Conservation (phyloP, 2,329 filamentous ascomycete genomes). For the Talaromyces rugulosus region DNA sequence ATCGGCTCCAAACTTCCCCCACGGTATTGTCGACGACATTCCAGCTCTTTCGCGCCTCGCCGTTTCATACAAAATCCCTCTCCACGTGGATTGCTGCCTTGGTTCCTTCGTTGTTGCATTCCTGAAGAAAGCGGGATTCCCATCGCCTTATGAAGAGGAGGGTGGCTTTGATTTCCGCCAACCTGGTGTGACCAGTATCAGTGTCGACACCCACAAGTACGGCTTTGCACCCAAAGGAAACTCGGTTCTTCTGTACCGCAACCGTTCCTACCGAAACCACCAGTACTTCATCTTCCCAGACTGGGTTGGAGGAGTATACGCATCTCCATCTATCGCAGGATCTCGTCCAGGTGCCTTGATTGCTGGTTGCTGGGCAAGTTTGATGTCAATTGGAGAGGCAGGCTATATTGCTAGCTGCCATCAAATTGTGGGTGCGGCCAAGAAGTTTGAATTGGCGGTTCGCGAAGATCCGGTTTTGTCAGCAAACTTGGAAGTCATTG, state of each 20-base stretch:
- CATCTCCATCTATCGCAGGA: slow-evolving; percentile 84
- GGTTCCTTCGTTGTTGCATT: slow-evolving; percentile 93
- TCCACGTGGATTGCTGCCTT: slow-evolving; percentile 97
- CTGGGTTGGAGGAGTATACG: slow-evolving; percentile 95
- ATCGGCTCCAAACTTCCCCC: slow-evolving; percentile 94
- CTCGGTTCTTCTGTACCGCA: slow-evolving; percentile 87
- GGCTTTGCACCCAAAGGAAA: slow-evolving; percentile 98
- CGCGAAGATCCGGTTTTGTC: slow-evolving; percentile 63
- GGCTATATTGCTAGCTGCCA: slow-evolving; percentile 86
- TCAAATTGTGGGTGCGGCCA: slow-evolving; percentile 80
- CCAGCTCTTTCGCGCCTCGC: slow-evolving; percentile 78
- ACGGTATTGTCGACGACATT: slow-evolving; percentile 97
- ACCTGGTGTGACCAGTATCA: slow-evolving; percentile 91
- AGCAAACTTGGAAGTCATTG: slow-evolving; percentile 72
- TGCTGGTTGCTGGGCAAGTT: slow-evolving; percentile 88
- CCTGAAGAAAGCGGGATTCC: slow-evolving; percentile 86
- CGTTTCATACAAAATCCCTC: slow-evolving; percentile 69
- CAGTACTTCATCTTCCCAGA: slow-evolving; percentile 96
- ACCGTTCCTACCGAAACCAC: slow-evolving; percentile 70
- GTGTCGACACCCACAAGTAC: slow-evolving; percentile 97
- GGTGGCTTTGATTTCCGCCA: slow-evolving; percentile 90
- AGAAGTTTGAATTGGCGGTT: slow-evolving; percentile 75
- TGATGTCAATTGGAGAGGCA: slow-evolving; percentile 81
- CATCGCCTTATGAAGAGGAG: slow-evolving; percentile 56
- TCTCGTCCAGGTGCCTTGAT: slow-evolving; percentile 91